Percentiles rank a stretch among this genome's conserved stretches.
phyloP scores from a whole-genome alignment of 805 yeast species.

The Sugiyamaella qingdaonensis region DNA sequence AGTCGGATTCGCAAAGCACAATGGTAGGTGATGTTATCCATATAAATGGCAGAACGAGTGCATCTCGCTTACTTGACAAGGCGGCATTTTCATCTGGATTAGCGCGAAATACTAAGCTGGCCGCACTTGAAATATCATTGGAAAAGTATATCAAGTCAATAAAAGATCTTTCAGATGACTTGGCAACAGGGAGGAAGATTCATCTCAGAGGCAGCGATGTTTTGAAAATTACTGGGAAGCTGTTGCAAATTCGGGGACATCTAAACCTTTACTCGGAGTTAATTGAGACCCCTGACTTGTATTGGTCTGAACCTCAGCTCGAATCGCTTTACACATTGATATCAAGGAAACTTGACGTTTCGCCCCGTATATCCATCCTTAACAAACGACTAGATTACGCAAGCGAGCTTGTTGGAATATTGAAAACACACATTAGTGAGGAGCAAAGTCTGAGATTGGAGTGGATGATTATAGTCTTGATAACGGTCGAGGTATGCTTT shows the following conservation, averaged over 20 bases:
- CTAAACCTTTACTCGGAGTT: conserved; percentile 81
- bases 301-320: conserved; percentile 87
- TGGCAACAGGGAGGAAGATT: conserved; percentile 57
- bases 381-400: conserved; percentile 87
- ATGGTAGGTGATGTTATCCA: conserved; percentile 69
- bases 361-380: conserved; percentile 70
- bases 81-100: conserved; percentile 87
- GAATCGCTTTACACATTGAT: conserved; percentile 71
- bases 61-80: conserved; percentile 62
- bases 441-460: conserved; percentile 73
- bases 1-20: conserved; percentile 30
- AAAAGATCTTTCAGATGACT: conserved; percentile 56
- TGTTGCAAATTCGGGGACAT: conserved; percentile 74
- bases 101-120: conserved; percentile 79
- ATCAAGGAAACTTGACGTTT: conserved; percentile 68
- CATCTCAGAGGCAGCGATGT: conserved; percentile 50
- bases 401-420: conserved; percentile 78
- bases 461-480: conserved; percentile 81
- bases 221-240: conserved; percentile 63
- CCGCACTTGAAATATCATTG: conserved; percentile 67
- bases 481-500: conserved; percentile 79
- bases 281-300: conserved; percentile 87
- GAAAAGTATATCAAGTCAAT: conserved; percentile 66
- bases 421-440: conserved; percentile 70
- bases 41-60: conserved; percentile 47